Percentiles rank a stretch among this genome's conserved stretches.
phyloP scores from a whole-genome alignment of 108 stramenopile species.

The Pelagomonas calceolata region DNA sequence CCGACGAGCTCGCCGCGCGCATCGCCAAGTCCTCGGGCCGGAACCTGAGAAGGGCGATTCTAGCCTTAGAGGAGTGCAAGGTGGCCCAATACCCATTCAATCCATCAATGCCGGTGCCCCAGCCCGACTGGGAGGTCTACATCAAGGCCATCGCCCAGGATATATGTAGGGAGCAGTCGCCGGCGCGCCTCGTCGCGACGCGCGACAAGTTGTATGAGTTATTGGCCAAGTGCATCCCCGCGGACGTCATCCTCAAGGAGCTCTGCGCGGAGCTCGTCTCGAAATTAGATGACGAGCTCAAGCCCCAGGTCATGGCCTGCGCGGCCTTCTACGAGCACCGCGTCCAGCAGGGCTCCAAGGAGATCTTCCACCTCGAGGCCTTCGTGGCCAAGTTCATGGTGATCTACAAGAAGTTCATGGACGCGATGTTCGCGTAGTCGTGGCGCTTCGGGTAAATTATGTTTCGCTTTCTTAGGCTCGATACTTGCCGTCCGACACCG shows the following conservation, averaged over 20 bases:
- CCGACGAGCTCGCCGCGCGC: slow-evolving; percentile 58
- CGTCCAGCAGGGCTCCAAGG: slow-evolving; percentile 78
- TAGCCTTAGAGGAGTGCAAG: slow-evolving; percentile 85
- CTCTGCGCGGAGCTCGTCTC: slow-evolving; percentile 66
- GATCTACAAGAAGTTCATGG: slow-evolving; percentile 82
- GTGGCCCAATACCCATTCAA: slow-evolving; percentile 43
- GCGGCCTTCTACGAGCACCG: slow-evolving; percentile 95
- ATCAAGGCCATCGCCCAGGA: slow-evolving; percentile 73
- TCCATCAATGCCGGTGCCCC: neutral
- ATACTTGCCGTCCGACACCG: too few relatives aligned
- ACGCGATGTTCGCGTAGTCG: slow-evolving; percentile 58
- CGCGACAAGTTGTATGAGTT: slow-evolving; percentile 87
- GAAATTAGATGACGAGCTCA: slow-evolving; percentile 71
- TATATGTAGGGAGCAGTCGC: slow-evolving; percentile 70
- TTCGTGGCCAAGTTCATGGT: slow-evolving; percentile 97
- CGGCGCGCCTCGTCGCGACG: slow-evolving; percentile 63
- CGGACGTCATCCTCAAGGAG: slow-evolving; percentile 79
- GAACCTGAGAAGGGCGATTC: slow-evolving; percentile 86
- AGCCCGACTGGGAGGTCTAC: slow-evolving; percentile 89
- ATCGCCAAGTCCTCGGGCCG: slow-evolving; percentile 62
- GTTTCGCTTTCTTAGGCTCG: too few relatives aligned
- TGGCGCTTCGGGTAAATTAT: too few relatives aligned
- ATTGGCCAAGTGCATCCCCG: slow-evolving; percentile 90
- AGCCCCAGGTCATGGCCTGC: slow-evolving; percentile 75
- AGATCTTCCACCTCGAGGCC: slow-evolving; percentile 97